Evolutionary conservation across 2,329 filamentous ascomycete species (phyloP), one percentile per base, ranked within the genome.

Genomic region (Fonsecaea pedrosoi): DNA sequence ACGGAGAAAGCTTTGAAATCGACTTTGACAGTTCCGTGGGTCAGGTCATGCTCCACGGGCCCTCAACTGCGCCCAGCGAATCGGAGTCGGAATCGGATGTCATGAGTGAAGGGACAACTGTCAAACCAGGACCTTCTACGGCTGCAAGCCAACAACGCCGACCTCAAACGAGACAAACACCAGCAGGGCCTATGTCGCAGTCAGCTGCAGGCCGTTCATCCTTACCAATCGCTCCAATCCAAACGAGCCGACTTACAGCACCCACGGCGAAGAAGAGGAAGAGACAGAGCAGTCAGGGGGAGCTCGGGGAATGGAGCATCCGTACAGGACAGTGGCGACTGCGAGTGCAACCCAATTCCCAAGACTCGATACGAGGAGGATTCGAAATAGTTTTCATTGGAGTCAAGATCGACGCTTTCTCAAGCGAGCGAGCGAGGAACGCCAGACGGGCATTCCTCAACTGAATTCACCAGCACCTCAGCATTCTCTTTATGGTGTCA

Each of bases 341-440:
- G 71, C 83, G 86, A 50, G 86, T 96, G 34, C 88, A 90, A 74
- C 78, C 79, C 6, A 76, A 76, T 10, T 66, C 56, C 13, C 70
- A 74, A 34, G 74, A 75, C 40, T 69, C 72, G 4, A 81, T 78
- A 58, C 83, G 84, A 57, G 87, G 84, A 73, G 74, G 70, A 35
- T 83, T 89, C 64, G 90, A 94, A 78, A 90, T 92, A 66, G 84
- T 92, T 25, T 83, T 96, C 58, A 83, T 90, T 15, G 91, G 88
- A 0, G 90, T 94, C 38, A 92, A 91, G 77, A 75, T 96, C 32
- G 90, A 96, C 71, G 90, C 89, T 0, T 85, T 88, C 72, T 89
- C 84, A 61, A 84, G 83, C 7, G 87, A 94, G 78, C 82, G 83
- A 68, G 84, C 84, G 10, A 85, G 91, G 69, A 96, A 96, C 79